These are phyloP conservation scores for Glycine tomentella DNA, from an alignment of 306 rosid genomes.

Conservation along the genomic window DNA sequence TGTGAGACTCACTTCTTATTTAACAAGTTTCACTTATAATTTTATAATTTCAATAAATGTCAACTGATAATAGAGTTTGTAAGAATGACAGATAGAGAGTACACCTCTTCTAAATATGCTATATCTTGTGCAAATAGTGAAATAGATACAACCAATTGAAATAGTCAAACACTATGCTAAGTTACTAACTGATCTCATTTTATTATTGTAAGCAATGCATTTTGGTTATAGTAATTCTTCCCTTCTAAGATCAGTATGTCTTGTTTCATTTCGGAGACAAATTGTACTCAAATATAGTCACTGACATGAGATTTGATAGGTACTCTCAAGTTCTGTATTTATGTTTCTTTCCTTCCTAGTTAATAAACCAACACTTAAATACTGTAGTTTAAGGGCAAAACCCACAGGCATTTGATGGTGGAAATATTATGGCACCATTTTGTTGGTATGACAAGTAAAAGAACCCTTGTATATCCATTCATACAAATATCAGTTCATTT, in stretches of 20 bases:
- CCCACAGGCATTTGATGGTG: not conserved
- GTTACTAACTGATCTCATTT: not conserved
- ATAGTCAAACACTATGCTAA: not conserved
- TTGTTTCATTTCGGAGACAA: not conserved
- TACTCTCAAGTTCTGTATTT: not conserved
- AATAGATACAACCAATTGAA: not conserved
- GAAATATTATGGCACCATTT: not conserved
- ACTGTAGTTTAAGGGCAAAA: not conserved
- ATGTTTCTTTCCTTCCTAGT: constrained; percentile 3
- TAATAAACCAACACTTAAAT: not conserved
- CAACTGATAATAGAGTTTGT: not conserved
- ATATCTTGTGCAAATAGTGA: not conserved
- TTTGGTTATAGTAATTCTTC: not conserved
- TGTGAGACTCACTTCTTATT: not conserved
- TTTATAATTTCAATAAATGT: too few species aligned
- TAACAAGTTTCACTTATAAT: not conserved
- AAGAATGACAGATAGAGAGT: not conserved
- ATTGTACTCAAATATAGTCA: not conserved
- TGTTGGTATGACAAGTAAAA: constrained; percentile 15
- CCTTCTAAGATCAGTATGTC: not conserved
- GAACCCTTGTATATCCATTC: not conserved
- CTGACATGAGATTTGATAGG: not conserved
- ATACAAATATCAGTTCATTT: constrained; percentile 4
- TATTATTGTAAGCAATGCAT: too few species aligned
- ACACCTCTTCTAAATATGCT: not conserved